Conservation (phyloP, 306 rosid genomes). For the Prosopis cineraria region DNA sequence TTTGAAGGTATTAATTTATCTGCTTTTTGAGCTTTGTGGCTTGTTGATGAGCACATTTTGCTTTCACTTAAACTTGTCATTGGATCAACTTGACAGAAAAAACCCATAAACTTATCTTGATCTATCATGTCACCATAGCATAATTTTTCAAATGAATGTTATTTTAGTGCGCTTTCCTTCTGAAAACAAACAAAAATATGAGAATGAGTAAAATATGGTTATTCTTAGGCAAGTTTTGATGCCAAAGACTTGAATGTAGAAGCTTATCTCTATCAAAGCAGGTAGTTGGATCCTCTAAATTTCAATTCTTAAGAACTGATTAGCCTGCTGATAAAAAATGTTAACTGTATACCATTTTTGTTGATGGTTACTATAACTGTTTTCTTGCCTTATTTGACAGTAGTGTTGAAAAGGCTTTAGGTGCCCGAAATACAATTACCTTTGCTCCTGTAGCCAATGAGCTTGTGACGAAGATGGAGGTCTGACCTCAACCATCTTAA, state of each 20-base stretch:
- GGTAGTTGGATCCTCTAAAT: slow-evolving; percentile 50
- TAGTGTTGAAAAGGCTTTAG: no score
- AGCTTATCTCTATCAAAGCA: slow-evolving; percentile 79
- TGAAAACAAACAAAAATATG: not conserved
- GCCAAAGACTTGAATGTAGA: slow-evolving; percentile 84
- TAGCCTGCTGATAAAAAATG: no score
- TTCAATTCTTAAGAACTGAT: slow-evolving; percentile 14
- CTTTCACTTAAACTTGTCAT: no score
- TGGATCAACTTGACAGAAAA: not conserved
- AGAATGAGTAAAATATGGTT: not conserved
- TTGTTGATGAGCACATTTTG: no score
- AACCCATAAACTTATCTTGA: slow-evolving; percentile 9
- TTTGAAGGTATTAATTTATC: slow-evolving; percentile 70
- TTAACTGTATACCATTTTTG: no score
- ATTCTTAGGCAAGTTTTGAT: not conserved
- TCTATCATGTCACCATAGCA: no score
- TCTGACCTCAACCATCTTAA: no score
- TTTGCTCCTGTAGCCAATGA: no score
- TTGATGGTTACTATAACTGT: no score
- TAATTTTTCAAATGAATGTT: not conserved
- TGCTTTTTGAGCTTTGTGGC: not conserved
- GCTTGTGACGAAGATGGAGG: no score
- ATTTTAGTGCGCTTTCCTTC: not conserved
- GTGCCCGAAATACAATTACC: no score
- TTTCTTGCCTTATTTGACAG: no score